Evolutionary conservation across 768 basidiomycete species (phyloP).

Genomic region (Kwoniella heveanensis): DNA sequence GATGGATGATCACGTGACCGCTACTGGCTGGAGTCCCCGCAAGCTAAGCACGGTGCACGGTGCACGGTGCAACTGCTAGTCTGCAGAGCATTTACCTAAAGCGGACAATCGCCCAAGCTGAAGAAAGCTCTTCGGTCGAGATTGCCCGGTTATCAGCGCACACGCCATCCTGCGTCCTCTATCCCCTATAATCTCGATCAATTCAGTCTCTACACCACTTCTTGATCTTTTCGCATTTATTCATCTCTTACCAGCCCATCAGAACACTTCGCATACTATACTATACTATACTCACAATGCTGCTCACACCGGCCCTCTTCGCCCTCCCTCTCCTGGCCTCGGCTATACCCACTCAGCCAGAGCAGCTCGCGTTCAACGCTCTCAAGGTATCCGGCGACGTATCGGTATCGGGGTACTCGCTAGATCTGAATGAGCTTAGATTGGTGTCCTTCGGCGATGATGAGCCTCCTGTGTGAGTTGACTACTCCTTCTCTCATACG

Average conservation of each 20-base stretch:
- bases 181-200: not conserved
- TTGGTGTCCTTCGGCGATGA: conserved; percentile 73
- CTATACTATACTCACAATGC: conserved; percentile 30
- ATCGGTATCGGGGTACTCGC: conserved; percentile 67
- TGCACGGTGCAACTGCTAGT: too few species aligned
- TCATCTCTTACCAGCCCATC: not conserved
- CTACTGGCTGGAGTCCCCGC: too few species aligned
- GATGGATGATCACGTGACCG: too few species aligned
- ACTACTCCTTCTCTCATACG: too few species aligned
- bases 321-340: conserved; percentile 39
- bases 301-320: conserved; percentile 33
- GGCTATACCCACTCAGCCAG: conserved; percentile 28
- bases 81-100: conserved; percentile 9
- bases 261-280: not conserved
- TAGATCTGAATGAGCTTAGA: conserved; percentile 72
- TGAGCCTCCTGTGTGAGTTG: conserved; percentile 61
- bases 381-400: conserved; percentile 30
- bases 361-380: conserved; percentile 26
- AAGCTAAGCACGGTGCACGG: too few species aligned
- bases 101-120: too few species aligned
- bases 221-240: not conserved
- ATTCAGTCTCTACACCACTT: not conserved
- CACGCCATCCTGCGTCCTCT: conserved; percentile 3
- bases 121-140: too few species aligned
- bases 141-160: conserved; percentile 2